Evolutionary conservation across 768 basidiomycete genomes (phyloP).

Genomic region (Lactarius quietus): DNA sequence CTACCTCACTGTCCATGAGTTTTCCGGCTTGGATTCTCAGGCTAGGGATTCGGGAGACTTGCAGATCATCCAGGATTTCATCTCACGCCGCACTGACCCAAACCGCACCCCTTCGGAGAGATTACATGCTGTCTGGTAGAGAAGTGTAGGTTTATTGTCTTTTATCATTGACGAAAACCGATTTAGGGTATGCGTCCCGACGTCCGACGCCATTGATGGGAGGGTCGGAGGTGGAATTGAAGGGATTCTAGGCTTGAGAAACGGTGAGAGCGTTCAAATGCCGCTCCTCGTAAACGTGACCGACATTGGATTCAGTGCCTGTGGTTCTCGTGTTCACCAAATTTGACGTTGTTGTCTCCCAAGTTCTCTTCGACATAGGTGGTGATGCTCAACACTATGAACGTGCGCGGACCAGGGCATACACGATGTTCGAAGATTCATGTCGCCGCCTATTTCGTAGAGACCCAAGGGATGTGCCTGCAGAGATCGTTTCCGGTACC

Average conservation of each 20-base stretch:
- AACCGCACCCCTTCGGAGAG: not conserved
- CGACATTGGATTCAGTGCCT: not conserved
- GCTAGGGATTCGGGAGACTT: not conserved
- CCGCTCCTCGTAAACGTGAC: not conserved
- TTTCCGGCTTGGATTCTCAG: slow-evolving; percentile 1
- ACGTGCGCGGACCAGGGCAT: not conserved
- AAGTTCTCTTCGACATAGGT: not conserved
- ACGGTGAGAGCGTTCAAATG: not conserved
- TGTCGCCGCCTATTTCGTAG: not conserved
- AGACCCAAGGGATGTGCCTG: slow-evolving; percentile 3
- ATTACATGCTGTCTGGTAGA: slow-evolving; percentile 7
- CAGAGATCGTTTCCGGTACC: slow-evolving; percentile 11
- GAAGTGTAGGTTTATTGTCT: not conserved
- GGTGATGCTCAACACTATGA: not conserved
- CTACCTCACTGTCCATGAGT: slow-evolving; percentile 5
- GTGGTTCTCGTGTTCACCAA: slow-evolving; percentile 10
- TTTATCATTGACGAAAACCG: not conserved
- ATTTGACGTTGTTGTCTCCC: slow-evolving; percentile 2
- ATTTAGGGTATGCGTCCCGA: not conserved
- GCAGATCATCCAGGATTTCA: not conserved
- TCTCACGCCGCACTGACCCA: not conserved
- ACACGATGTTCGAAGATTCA: not conserved
- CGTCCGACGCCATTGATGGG: not conserved
- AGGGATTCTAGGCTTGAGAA: not conserved
- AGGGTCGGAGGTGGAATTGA: not conserved